Percentiles rank a stretch among this genome's conserved stretches.
Evolutionary conservation across 371 early-diverging fungal genomes (phyloP).

Genomic region (Mortierella sp.): DNA sequence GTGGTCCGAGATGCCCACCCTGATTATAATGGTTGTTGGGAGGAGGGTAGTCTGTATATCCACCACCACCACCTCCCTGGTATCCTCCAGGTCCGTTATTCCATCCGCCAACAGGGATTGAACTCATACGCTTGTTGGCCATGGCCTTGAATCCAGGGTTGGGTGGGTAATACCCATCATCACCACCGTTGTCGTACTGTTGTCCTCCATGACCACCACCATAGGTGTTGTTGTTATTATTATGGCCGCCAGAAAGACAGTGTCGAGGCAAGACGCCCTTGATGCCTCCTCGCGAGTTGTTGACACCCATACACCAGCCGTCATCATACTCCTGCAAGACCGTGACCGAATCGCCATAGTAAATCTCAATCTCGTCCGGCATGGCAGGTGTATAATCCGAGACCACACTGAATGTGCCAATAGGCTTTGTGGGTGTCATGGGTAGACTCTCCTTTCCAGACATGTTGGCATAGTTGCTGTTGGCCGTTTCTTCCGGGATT

Average conservation of each 20-base stretch:
- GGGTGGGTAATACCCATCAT: conserved; percentile 33
- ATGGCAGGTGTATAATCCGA: conserved; percentile 76
- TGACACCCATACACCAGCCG: conserved; percentile 80
- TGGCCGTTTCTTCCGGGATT: conserved; percentile 35
- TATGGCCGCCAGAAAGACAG: conserved; percentile 61
- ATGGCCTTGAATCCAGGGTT: conserved; percentile 35
- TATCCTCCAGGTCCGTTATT: conserved; percentile 19
- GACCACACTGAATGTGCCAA: conserved; percentile 68
- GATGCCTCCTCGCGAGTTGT: conserved; percentile 67
- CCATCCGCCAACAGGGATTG: conserved; percentile 55
- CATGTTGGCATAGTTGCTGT: conserved; percentile 15
- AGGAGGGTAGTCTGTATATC: conserved; percentile 32
- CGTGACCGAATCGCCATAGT: conserved; percentile 73
- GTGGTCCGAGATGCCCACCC: conserved; percentile 8
- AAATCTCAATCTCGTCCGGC: conserved; percentile 78
- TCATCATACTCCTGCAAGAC: conserved; percentile 77
- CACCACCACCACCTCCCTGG: conserved; percentile 19
- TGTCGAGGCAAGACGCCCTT: conserved; percentile 79
- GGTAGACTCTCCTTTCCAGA: conserved; percentile 29
- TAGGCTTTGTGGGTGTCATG: conserved; percentile 57
- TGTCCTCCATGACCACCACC: conserved; percentile 38
- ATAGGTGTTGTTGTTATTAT: background rate
- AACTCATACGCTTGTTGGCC: conserved; percentile 56
- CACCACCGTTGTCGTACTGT: background rate
- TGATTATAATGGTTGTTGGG: conserved; percentile 8